These are phyloP conservation scores for Beta vulgaris DNA, from an alignment of 148 eudicot species.

Conservation along the genomic window DNA sequence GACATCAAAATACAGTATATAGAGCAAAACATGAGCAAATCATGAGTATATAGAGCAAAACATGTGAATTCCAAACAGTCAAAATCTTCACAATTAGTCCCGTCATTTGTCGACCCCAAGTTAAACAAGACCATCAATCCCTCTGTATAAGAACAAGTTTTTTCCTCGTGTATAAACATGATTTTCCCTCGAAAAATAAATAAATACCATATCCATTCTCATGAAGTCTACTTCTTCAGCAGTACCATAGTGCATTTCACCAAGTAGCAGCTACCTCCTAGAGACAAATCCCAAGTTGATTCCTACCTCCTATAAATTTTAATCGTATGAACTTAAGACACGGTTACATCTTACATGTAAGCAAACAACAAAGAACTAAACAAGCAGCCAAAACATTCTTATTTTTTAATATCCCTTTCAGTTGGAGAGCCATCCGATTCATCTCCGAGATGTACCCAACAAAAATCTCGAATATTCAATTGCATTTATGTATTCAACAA, in stretches of 20 bases:
- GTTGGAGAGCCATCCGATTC: too few species aligned
- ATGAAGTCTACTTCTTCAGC: neutral
- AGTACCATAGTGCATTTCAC: neutral
- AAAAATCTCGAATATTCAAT: too few species aligned
- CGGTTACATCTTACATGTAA: neutral
- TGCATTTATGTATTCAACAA: too few species aligned
- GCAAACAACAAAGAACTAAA: neutral
- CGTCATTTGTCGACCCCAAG: neutral
- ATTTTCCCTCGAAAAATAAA: neutral
- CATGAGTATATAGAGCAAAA: neutral
- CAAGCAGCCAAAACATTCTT: neutral
- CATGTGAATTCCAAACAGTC: neutral
- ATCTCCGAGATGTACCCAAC: too few species aligned
- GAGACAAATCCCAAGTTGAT: neutral
- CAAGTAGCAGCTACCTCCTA: neutral
- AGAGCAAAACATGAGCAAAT: neutral
- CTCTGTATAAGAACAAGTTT: too few species aligned
- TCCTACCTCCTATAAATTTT: neutral
- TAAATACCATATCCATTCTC: neutral
- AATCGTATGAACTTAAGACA: neutral
- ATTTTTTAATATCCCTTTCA: too few species aligned
- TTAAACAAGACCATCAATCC: neutral
- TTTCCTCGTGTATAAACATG: neutral
- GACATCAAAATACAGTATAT: neutral
- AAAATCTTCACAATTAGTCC: neutral